These are phyloP conservation scores for Saccharomycopsis sp. DNA, from an alignment of 805 yeast species.

Conservation along the genomic window DNA sequence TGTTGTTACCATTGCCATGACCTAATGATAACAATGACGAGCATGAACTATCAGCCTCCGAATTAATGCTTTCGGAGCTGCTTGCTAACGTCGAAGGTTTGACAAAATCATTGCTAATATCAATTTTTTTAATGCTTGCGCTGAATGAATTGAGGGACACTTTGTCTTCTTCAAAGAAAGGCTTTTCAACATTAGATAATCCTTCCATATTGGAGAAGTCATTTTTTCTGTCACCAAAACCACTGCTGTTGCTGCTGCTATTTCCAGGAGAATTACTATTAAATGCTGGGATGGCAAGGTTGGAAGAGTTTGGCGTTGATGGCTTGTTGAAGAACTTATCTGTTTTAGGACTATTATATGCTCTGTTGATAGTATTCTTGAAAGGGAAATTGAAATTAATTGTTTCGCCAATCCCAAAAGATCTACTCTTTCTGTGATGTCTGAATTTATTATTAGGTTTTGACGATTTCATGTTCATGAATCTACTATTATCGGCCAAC, in stretches of 20 bases:
- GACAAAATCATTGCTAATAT: background rate
- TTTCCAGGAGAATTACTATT: background rate
- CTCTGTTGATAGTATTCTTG: slow-evolving; percentile 1
- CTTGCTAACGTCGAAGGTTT: background rate
- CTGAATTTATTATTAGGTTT: slow-evolving; percentile 7
- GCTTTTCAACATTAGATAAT: background rate
- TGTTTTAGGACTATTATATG: background rate
- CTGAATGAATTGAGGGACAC: background rate
- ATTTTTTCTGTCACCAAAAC: background rate
- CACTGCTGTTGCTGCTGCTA: background rate
- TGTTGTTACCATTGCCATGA: background rate
- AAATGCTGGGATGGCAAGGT: background rate
- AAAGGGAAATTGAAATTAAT: slow-evolving; percentile 7
- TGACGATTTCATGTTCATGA: slow-evolving; percentile 13
- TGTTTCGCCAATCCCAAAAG: slow-evolving; percentile 18
- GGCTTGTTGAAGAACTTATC: background rate
- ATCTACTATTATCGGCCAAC: background rate
- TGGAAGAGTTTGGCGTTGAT: background rate
- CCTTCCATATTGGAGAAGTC: background rate
- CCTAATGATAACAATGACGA: slow-evolving; percentile 1
- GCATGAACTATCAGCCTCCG: background rate
- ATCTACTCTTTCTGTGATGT: slow-evolving; percentile 17
- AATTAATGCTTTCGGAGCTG: background rate
- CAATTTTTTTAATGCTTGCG: background rate
- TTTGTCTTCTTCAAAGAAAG: background rate